phyloP scores from a whole-genome alignment of 495 filamentous ascomycete species.

The Podospora comata region DNA sequence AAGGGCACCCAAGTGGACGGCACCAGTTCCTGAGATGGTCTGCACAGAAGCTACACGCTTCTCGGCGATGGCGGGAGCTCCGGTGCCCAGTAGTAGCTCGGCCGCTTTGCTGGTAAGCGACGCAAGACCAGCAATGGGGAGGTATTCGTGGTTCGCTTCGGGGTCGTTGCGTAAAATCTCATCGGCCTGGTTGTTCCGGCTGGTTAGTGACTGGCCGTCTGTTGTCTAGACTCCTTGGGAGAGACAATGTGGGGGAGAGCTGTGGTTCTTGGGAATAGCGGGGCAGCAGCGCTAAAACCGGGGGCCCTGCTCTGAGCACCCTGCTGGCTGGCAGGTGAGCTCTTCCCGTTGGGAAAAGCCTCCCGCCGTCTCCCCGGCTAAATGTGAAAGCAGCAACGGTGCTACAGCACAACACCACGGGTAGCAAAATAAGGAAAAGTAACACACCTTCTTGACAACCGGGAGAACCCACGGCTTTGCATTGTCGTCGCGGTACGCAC shows the following conservation, averaged over 20 bases:
- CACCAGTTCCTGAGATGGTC: conserved; percentile 90
- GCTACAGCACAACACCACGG: background rate
- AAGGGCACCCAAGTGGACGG: conserved; percentile 80
- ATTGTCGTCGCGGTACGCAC: conserved; percentile 91
- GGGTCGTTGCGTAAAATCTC: conserved; percentile 83
- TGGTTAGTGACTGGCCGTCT: conserved; percentile 24
- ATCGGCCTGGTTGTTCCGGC: conserved; percentile 64
- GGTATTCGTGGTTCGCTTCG: conserved; percentile 93
- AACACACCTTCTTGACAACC: conserved; percentile 85
- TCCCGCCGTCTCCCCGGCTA: conserved; percentile 2
- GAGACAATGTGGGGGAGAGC: conserved; percentile 15
- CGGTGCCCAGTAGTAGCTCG: conserved; percentile 78
- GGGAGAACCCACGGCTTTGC: conserved; percentile 98
- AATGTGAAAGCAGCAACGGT: conserved; percentile 1
- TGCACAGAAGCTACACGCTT: conserved; percentile 73
- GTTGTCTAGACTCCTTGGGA: background rate
- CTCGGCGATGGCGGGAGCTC: conserved; percentile 77
- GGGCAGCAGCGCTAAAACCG: background rate
- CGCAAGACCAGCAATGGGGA: conserved; percentile 86
- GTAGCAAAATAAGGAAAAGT: conserved; percentile 5
- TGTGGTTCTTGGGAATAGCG: conserved; percentile 6
- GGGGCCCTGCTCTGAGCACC: background rate
- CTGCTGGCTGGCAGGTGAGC: conserved; percentile 4
- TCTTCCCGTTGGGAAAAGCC: background rate
- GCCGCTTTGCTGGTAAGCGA: conserved; percentile 84